phyloP scores from a whole-genome alignment of 2,329 filamentous ascomycete species.

The Sporothrix globosa region DNA sequence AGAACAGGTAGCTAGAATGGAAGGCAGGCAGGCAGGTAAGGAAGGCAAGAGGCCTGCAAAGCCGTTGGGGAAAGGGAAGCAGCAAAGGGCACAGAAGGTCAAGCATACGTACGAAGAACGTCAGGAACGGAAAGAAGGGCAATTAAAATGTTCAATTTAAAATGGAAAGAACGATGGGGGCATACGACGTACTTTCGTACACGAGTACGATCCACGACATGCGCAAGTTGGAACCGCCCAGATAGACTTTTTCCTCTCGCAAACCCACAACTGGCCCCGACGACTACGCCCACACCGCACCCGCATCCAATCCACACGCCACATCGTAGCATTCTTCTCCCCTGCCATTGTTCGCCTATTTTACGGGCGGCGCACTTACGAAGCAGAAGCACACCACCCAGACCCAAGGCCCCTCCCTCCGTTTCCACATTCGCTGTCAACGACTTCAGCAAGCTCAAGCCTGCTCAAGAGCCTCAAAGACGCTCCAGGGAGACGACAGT shows the following conservation, averaged over 20 bases:
- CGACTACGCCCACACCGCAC: constrained; percentile 13
- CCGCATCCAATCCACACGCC: constrained; percentile 17
- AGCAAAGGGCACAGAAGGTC: not conserved
- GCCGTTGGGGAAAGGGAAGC: not conserved
- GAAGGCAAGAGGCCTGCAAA: not conserved
- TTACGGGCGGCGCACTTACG: not conserved
- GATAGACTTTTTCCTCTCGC: not conserved
- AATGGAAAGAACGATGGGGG: constrained; percentile 15
- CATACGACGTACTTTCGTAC: not conserved
- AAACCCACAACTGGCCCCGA: not conserved
- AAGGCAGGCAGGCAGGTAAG: not conserved
- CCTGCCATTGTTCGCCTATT: not conserved
- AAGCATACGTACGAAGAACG: not conserved
- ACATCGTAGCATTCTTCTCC: constrained; percentile 9
- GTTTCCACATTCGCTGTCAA: constrained; percentile 22
- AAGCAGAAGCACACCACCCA: constrained; percentile 1
- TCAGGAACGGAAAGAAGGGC: not conserved
- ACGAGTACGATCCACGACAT: not conserved
- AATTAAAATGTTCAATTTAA: not conserved
- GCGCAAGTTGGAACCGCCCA: constrained; percentile 1
- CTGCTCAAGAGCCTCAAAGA: not conserved
- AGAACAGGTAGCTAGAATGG: no score
- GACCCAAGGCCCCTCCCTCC: not conserved
- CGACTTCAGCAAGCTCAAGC: constrained; percentile 9
- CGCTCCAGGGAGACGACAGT: not conserved